A percentile compares a stretch with the other conserved stretches of the same genome.
Evolutionary conservation across 176 grass and related monocot genomes (phyloP).

Genomic region (Oryza punctata): DNA sequence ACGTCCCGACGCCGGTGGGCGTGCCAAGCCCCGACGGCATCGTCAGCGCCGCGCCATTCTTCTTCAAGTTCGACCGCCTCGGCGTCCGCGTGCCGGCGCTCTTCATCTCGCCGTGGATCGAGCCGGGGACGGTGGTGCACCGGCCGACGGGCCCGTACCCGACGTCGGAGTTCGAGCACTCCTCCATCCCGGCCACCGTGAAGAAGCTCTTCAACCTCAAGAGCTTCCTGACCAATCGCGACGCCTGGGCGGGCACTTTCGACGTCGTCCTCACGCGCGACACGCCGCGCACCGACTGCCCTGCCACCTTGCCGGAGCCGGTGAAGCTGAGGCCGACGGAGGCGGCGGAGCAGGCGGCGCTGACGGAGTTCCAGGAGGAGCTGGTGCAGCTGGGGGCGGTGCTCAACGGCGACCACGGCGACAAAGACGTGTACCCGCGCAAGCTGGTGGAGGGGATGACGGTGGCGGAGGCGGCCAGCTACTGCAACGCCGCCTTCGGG

Average conservation of each 20-base stretch:
- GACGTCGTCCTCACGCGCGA: constrained; percentile 64
- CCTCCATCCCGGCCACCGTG: constrained; percentile 77
- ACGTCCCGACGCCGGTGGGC: constrained; percentile 58
- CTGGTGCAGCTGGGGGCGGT: constrained; percentile 66
- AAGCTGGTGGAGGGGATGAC: constrained; percentile 78
- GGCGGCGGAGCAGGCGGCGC: constrained; percentile 42
- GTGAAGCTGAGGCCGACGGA: constrained; percentile 49
- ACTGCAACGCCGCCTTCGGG: constrained; percentile 45
- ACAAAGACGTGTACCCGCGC: constrained; percentile 51
- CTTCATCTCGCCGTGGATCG: constrained; percentile 82
- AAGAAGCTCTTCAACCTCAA: constrained; percentile 86
- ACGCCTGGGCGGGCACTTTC: constrained; percentile 80
- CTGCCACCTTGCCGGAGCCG: constrained; percentile 58
- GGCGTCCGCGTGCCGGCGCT: constrained; percentile 75
- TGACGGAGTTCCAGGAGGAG: constrained; percentile 70
- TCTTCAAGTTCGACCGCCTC: constrained; percentile 77
- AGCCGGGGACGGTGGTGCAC: constrained; percentile 70
- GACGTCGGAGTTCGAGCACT: constrained; percentile 81
- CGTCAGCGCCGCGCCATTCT: constrained; percentile 46
- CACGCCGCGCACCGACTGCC: constrained; percentile 70
- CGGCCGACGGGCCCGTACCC: constrained; percentile 48
- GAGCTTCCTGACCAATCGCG: constrained; percentile 72
- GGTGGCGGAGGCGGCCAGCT: constrained; percentile 57
- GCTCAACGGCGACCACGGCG: constrained; percentile 64
- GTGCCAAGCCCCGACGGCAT: constrained; percentile 77